Evolutionary conservation across 2,329 filamentous ascomycete genomes (phyloP).

Genomic region (Hypoxylon sp.): DNA sequence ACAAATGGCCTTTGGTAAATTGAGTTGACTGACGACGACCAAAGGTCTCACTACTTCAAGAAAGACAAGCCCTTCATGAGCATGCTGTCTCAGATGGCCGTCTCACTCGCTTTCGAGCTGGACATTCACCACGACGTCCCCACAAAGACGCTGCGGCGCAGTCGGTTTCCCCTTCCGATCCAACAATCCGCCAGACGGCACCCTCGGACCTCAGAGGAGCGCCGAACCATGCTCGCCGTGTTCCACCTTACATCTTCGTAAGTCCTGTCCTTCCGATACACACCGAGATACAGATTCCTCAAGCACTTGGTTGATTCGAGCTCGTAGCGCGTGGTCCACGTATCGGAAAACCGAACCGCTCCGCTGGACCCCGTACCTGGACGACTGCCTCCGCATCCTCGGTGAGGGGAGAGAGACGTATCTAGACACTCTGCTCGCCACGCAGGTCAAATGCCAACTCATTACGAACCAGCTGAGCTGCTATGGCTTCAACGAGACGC

Average conservation of each 20-base stretch:
- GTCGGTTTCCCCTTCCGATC: slow-evolving; percentile 8
- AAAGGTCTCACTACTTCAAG: slow-evolving; percentile 42
- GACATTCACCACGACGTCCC: slow-evolving; percentile 40
- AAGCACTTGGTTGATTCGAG: not conserved
- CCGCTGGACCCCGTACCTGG: slow-evolving; percentile 43
- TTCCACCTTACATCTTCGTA: slow-evolving; percentile 49
- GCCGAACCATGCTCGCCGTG: slow-evolving; percentile 41
- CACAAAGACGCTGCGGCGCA: slow-evolving; percentile 20
- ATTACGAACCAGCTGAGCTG: slow-evolving; percentile 45
- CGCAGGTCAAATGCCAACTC: slow-evolving; percentile 46
- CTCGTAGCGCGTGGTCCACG: slow-evolving; percentile 46
- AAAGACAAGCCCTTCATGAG: slow-evolving; percentile 45
- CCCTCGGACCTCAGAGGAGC: slow-evolving; percentile 41
- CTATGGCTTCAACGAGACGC: slow-evolving; percentile 15
- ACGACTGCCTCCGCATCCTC: slow-evolving; percentile 38
- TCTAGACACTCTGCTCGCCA: slow-evolving; percentile 37
- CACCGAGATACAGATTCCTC: not conserved
- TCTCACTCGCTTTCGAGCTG: slow-evolving; percentile 45
- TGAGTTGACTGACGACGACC: slow-evolving; percentile 9
- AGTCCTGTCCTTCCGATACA: slow-evolving; percentile 14
- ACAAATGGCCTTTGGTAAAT: not conserved
- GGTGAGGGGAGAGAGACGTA: slow-evolving; percentile 37
- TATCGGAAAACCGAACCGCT: slow-evolving; percentile 45
- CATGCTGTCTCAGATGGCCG: slow-evolving; percentile 45
- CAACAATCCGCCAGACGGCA: slow-evolving; percentile 14